Evolutionary conservation across 1,284 basidiomycete genomes (phyloP), one percentile per base, ranked within the genome.

Genomic region (Ganoderma sinense): DNA sequence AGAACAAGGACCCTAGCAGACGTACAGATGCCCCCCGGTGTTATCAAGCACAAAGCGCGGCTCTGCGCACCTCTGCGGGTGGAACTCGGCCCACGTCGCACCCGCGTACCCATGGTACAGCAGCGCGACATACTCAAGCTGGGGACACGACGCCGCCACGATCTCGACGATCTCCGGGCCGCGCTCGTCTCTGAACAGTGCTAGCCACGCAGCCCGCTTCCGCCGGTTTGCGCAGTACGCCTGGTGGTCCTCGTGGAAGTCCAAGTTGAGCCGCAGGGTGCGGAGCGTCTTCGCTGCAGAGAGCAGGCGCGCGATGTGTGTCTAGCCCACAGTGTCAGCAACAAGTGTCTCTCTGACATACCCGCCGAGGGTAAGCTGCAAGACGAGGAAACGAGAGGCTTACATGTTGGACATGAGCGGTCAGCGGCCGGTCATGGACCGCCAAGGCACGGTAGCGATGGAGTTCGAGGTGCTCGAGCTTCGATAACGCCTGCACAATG

Each of bases 281-380:
- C 51, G 48, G 14, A 53, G 26, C 1, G 48, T 48, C 51, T 26
- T 62, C 36, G 45, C 33, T 1, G 16, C 41, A 4, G 48, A n/a
- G 18, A 67, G 43, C 8, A 62, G 45, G 6, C 51, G 48, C 3
- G 51, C 45, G n/a, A 67, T 62, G 40, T 67, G 66, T 3, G 26
- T 36, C 66, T 67, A 33, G 6, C 1, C 13, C 36, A 20, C n/a
- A n/a, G n/a, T n/a, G n/a, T 18, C 33, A 16, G 4, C 29, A 36
- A 39, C 20, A 6, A 26, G 11, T 20, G 2, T 11, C 5, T 6
- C 11, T 2, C 2, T 14, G 11, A 6, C n/a, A n/a, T n/a, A n/a
- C 6, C 14, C 13, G 2, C 11, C 23, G 8, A 2, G 20, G 29
- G 4, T 16, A n/a, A 31, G 4, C n/a, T n/a, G n/a, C n/a, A 41